Percentiles rank a stretch among this genome's conserved stretches.
Conservation (phyloP, 2,329 filamentous ascomycete genomes). For the Exophiala alcalophila region DNA sequence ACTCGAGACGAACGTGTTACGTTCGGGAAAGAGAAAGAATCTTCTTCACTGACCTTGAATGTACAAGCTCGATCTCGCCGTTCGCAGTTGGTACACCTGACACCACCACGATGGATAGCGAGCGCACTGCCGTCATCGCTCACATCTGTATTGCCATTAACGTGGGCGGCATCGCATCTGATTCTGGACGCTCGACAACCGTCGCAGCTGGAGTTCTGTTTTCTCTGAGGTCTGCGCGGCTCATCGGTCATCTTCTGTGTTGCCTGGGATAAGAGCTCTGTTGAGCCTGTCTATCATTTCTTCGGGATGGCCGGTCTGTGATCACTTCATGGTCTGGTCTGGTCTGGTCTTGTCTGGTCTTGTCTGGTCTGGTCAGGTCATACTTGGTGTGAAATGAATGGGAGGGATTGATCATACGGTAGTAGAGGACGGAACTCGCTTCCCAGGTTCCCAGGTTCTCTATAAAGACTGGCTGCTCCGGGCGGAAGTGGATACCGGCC, state of each 20-base stretch:
- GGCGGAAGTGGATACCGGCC: too few relatives aligned
- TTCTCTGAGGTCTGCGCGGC: slow-evolving; percentile 1
- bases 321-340: not conserved
- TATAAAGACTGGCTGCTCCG: too few relatives aligned
- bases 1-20: too few relatives aligned
- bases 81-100: slow-evolving; percentile 2
- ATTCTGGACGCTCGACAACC: slow-evolving; percentile 8
- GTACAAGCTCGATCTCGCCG: not conserved
- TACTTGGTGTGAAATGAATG: too few relatives aligned
- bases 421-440: too few relatives aligned
- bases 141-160: not conserved
- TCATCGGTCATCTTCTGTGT: not conserved
- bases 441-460: too few relatives aligned
- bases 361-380: too few relatives aligned
- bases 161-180: slow-evolving; percentile 5
- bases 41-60: slow-evolving; percentile 1
- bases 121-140: slow-evolving; percentile 52
- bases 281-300: too few relatives aligned
- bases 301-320: not conserved
- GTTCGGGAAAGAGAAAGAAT: not conserved
- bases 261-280: not conserved
- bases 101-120: slow-evolving; percentile 66
- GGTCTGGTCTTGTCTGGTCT: not conserved
- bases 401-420: too few relatives aligned
- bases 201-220: slow-evolving; percentile 11